Percentiles rank a stretch among this genome's conserved stretches.
Evolutionary conservation across 2,329 filamentous ascomycete genomes (phyloP).

Genomic region (Coniochaeta sp.): DNA sequence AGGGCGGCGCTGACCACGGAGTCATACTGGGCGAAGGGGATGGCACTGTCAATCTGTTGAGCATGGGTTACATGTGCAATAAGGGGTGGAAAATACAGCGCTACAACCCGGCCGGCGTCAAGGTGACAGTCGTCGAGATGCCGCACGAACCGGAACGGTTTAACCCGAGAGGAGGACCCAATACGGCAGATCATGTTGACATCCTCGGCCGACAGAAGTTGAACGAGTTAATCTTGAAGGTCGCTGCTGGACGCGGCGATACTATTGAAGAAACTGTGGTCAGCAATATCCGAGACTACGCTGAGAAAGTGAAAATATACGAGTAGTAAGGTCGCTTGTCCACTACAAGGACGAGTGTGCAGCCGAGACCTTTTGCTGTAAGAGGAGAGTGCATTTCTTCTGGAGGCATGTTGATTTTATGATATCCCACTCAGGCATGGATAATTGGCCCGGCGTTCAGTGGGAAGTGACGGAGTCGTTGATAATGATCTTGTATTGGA

Average conservation of each 20-base stretch:
- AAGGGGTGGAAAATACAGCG: slow-evolving; percentile 89
- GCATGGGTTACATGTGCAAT: slow-evolving; percentile 92
- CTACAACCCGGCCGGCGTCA: slow-evolving; percentile 80
- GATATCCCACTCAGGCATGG: background rate
- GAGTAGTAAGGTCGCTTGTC: slow-evolving; percentile 47
- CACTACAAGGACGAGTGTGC: background rate
- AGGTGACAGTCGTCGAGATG: slow-evolving; percentile 90
- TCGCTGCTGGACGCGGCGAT: slow-evolving; percentile 79
- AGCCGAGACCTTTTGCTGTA: slow-evolving; percentile 10
- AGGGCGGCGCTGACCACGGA: slow-evolving; percentile 66
- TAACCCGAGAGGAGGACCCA: slow-evolving; percentile 66
- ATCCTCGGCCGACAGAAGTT: slow-evolving; percentile 83
- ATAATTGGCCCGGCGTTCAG: background rate
- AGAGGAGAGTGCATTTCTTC: background rate
- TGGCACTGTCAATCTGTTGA: slow-evolving; percentile 89
- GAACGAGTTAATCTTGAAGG: slow-evolving; percentile 81
- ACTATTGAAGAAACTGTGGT: slow-evolving; percentile 69
- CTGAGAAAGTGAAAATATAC: slow-evolving; percentile 74
- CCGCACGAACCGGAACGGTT: slow-evolving; percentile 91
- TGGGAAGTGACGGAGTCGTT: background rate
- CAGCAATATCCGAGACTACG: slow-evolving; percentile 76
- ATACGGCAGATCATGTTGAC: slow-evolving; percentile 86
- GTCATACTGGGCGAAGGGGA: slow-evolving; percentile 96
- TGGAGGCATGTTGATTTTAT: background rate
- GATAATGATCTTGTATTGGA: no score